Evolutionary conservation across 2,329 filamentous ascomycete species (phyloP), one percentile per base, ranked within the genome.

Genomic region (Aspergillus oerlinghausenensis): DNA sequence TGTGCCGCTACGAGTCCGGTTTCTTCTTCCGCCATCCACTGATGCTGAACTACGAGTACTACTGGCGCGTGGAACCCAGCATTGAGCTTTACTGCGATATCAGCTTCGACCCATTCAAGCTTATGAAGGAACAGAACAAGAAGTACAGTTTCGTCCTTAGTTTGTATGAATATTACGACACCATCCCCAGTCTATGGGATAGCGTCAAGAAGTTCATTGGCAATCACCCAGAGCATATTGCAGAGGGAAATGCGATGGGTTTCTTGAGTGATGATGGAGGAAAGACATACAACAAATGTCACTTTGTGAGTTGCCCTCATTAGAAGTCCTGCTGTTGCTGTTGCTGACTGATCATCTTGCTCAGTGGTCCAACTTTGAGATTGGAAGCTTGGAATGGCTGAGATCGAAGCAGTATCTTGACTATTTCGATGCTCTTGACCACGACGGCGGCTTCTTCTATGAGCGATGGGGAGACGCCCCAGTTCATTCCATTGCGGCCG

Each of bases 281-380:
- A 59, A 87, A 94, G 58, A 92, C 84, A 6, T 99, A 97, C 80
- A 99, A 97, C 80, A 86, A 92, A 73, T 99, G 94, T 79, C 94
- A 99, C 75, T 97, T 99, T 74, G 89, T 93, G 83, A 76, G 88
- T 82, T 43, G 38, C 23, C 40, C 29, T 19, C 32, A 21, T 32
- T 14, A 11, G 10, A 7, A 23, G 5, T 25, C 23, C 29, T 4
- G 8, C 14, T 32, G 1, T 10, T 6, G 6, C 29, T 19, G 51
- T 19, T 26, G 26, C 61, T 66, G 65, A 60, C 64, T 60, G 61
- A n/a, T 32, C 7, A 40, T 38, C 35, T 49, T 51, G 19, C 21
- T 21, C 58, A 93, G 89, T 99, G 94, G 94, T 97, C 93, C 70
- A 99, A 99, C 81, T 99, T 99, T 66, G 94, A 99, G 75, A 88